Base-by-base conservation (phyloP, 2,329 filamentous ascomycete genomes). In the Chrysosphaeria jannelii region DNA sequence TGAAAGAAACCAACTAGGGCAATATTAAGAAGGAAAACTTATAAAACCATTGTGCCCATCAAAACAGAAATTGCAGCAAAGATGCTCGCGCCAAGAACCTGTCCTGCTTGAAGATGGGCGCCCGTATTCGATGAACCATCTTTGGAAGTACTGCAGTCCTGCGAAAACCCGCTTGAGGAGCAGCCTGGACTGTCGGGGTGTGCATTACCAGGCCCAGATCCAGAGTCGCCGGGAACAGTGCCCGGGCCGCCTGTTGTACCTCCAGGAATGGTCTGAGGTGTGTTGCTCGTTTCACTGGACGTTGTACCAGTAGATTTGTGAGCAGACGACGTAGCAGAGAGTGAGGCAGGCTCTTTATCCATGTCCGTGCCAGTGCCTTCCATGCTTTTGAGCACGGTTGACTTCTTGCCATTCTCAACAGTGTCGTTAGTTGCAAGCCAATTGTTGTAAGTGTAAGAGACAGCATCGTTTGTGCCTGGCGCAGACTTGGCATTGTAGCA, bases 341-440 rank as follows among this genome's bases (percentile, higher is more conserved):
- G 12, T 11, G 23, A 19, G 17, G 9, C 18, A n/a, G 33, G 35
- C 28, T 46, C 50, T 12, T 44, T 42, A 27, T 56, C 41, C 57
- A 68, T 74, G 39, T 93, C 56, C 20, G 67, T 54, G 24, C 85
- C 85, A 2, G 71, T 75, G n/a, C 64, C 79, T 25, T 65, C 48
- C 30, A 93, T 60, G 13, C 72, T 85, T 32, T 63, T 67, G 14
- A 97, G 55, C 8, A 76, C 48, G 23, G 78, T 85, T 23, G 51
- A 41, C 39, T 78, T 65, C 43, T 79, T 48, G 32, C 68, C 66
- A 37, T 88, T 66, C 24, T 64, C 47, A 27, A 93, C 57, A 1
- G 75, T 72, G 43, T 69, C 49, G 47, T 90, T 81, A 27, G 70
- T 68, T 27, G 56, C 72, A 1, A 44, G 43, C 12, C 41, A 36